A percentile compares a stretch with the other conserved stretches of the same genome.
Conservation (phyloP, 2,329 filamentous ascomycete species). For the Talaromyces sp. region DNA sequence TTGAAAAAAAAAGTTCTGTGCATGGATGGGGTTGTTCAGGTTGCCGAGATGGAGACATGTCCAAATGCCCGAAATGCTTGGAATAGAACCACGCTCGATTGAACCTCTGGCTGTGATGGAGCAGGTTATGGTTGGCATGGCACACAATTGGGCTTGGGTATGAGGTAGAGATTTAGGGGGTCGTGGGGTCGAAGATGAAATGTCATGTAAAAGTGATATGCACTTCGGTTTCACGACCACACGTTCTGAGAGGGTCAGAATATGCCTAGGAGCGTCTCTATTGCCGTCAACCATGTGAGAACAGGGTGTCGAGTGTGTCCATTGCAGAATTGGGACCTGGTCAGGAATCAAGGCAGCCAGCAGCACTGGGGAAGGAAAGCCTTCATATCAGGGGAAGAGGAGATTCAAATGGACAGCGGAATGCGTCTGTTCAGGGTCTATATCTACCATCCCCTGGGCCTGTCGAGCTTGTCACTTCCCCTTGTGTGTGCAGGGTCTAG, state of each 20-base stretch:
- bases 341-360: background rate
- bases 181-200: too few species aligned
- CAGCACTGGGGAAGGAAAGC: background rate
- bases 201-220: too few species aligned
- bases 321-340: background rate
- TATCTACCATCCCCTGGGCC: conserved; percentile 1
- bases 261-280: too few species aligned
- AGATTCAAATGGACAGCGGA: conserved; percentile 15
- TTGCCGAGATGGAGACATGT: conserved; percentile 9
- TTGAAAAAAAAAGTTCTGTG: conserved; percentile 8
- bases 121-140: background rate
- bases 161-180: too few species aligned
- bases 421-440: conserved; percentile 14
- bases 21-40: conserved; percentile 9
- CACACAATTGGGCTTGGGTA: too few species aligned
- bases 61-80: background rate
- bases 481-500: background rate
- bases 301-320: background rate
- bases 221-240: too few species aligned
- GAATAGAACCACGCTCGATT: background rate
- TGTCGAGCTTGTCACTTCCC: conserved; percentile 2
- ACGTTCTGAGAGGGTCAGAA: too few species aligned
- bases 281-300: too few species aligned
- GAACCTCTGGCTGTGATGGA: background rate
- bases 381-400: conserved; percentile 5